Conservation (phyloP, 2,329 filamentous ascomycete genomes). For the Aschersonia sp. region DNA sequence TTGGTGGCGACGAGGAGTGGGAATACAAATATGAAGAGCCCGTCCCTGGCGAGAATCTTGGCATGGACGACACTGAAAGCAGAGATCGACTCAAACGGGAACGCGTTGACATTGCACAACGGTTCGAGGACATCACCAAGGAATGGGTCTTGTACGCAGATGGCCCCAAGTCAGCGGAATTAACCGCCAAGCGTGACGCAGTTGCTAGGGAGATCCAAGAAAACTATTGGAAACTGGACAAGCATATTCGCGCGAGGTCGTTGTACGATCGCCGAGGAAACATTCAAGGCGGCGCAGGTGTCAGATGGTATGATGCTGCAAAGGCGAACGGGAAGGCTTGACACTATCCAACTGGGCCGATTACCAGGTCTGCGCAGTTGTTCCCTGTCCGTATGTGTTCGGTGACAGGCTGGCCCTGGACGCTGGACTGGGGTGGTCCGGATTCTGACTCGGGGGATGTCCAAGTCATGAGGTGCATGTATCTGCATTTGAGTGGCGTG, state of each 20-base stretch:
- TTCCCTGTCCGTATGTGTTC: too few species aligned
- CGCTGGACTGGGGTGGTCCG: too few species aligned
- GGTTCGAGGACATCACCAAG: constrained; percentile 43
- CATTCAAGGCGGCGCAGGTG: neutral
- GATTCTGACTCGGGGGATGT: too few species aligned
- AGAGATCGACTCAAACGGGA: constrained; percentile 34
- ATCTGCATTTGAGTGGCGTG: too few species aligned
- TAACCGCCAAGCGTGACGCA: constrained; percentile 22
- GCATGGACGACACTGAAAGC: constrained; percentile 28
- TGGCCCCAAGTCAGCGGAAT: constrained; percentile 7
- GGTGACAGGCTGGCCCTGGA: too few species aligned
- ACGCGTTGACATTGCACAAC: constrained; percentile 34
- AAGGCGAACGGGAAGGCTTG: too few species aligned
- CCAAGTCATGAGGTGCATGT: too few species aligned
- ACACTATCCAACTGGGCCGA: too few species aligned
- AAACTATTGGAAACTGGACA: constrained; percentile 61
- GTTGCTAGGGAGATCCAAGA: constrained; percentile 35
- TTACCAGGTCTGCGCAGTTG: too few species aligned
- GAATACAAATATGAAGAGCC: constrained; percentile 53
- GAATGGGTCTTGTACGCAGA: constrained; percentile 38
- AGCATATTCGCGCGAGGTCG: constrained; percentile 46
- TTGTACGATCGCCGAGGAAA: constrained; percentile 40
- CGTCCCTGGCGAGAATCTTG: constrained; percentile 41
- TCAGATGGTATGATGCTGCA: neutral
- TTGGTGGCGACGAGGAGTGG: constrained; percentile 51